Conservation (phyloP, 2,329 filamentous ascomycete genomes). For the Hysterium pulicare region DNA sequence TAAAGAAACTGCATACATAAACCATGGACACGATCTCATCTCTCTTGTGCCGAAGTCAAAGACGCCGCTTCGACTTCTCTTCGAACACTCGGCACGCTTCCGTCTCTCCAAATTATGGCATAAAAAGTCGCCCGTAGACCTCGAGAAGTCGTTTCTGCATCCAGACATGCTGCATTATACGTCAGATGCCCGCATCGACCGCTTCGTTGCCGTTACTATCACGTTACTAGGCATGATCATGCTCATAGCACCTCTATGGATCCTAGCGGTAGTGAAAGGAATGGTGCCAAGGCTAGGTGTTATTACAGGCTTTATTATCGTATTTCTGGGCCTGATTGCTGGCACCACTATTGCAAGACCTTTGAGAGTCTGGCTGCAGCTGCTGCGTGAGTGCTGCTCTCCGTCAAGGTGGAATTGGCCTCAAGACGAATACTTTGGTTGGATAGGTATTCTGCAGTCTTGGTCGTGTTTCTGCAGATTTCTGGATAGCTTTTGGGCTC, state of each 20-base stretch:
- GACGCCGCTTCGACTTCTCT: conserved; percentile 7
- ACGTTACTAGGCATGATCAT: conserved; percentile 11
- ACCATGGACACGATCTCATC: conserved; percentile 6
- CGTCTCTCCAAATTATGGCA: conserved; percentile 7
- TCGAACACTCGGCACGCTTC: conserved; percentile 11
- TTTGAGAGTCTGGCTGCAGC: no score
- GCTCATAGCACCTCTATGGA: conserved; percentile 12
- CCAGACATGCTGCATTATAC: conserved; percentile 8
- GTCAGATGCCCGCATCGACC: conserved; percentile 9
- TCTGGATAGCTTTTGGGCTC: no score
- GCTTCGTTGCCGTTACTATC: conserved; percentile 3
- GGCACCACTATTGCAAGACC: no score
- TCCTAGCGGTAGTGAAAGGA: conserved; percentile 7
- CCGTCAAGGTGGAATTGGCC: no score
- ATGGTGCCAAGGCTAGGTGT: conserved; percentile 9
- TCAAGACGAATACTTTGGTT: no score
- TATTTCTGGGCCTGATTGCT: no score
- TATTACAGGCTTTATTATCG: conserved; percentile 10
- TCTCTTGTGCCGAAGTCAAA: conserved; percentile 5
- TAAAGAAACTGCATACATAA: conserved; percentile 9
- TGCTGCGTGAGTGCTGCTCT: no score
- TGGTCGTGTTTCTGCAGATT: no score
- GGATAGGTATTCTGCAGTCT: no score
- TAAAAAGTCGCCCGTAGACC: conserved; percentile 1
- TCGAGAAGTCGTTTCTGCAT: background rate